Evolutionary conservation across 1,139 yeast genomes (phyloP).

Genomic region (Spencermartinsiella ligniputridi): DNA sequence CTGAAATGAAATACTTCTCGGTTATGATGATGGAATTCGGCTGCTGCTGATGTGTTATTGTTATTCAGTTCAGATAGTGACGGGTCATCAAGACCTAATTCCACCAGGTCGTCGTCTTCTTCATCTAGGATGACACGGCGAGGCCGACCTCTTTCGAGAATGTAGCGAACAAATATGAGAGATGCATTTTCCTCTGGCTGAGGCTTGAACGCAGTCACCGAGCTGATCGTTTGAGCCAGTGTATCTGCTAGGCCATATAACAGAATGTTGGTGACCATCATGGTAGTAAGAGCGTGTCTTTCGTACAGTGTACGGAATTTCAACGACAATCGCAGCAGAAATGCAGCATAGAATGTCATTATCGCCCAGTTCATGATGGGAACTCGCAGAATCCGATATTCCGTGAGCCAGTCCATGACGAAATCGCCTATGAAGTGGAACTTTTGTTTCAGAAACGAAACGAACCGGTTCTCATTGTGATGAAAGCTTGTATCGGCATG

Average conservation of each 20-base stretch:
- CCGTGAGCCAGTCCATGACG: conserved; percentile 23
- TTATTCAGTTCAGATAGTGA: neutral
- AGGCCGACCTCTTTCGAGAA: conserved; percentile 36
- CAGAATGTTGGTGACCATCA: conserved; percentile 75
- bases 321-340: conserved; percentile 32
- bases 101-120: conserved; percentile 34
- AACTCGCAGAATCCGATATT: conserved; percentile 26
- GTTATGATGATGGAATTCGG: neutral
- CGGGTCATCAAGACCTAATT: conserved; percentile 32
- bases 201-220: conserved; percentile 26
- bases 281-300: conserved; percentile 65
- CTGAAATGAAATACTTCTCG: conserved; percentile 51
- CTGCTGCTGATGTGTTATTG: neutral
- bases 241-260: conserved; percentile 87
- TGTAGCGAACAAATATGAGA: conserved; percentile 28
- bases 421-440: conserved; percentile 7
- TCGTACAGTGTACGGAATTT: conserved; percentile 50
- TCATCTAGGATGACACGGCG: conserved; percentile 30
- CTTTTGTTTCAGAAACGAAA: neutral
- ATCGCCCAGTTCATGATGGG: conserved; percentile 37
- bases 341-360: conserved; percentile 28
- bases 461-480: neutral
- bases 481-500: neutral
- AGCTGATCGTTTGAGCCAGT: conserved; percentile 68
- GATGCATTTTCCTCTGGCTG: conserved; percentile 21